Base-by-base conservation (phyloP, 140 eudicot genomes). In the Stevia rebaudiana region DNA sequence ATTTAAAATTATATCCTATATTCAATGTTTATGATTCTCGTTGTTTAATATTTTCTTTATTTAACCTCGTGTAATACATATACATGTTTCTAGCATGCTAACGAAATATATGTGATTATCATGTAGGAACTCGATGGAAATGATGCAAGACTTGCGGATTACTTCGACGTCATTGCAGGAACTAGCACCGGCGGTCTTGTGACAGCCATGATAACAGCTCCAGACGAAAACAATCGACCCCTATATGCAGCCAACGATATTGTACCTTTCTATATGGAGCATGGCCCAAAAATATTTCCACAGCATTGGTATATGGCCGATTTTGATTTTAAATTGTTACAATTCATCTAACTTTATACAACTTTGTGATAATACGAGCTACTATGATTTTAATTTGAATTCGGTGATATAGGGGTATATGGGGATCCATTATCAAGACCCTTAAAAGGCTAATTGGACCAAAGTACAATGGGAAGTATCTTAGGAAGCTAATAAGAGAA, bases 191-290 rank as follows among this genome's bases (percentile, higher is more conserved):
- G n/a, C n/a, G n/a, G n/a, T n/a, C n/a, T 79, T 49, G 70, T 80
- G 58, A 67, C 81, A 6, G 71, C 81, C 54, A 71, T 80, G 84
- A 22, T 80, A 66, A 75, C 84, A 13, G 69, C 81, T 22, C 84
- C 84, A 0, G 35, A 80, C 13, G 53, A 67, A 59, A 47, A 51
- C 31, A 67, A 75, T 7, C 78, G 80, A 18, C 84, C 81, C 7
- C 78, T 75, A 15, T 71, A 9, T 31, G 73, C 65, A 7, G 79
- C 81, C 16, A 80, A 75, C 37, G 84, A 79, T 41, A 75, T 79
- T 16, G 61, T 40, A 53, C 64, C 71, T 9, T 80, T 79, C 61
- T 75, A 80, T 62, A 33, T 66, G 28, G 72, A 80, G 21, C 78
- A 80, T 65, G 62, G 81, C 64, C 85, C 85, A 0, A 70, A 66